A percentile compares a stretch with the other conserved stretches of the same genome.
Conservation (phyloP, 1,284 basidiomycete species). For the Heterobasidion parviporum region DNA sequence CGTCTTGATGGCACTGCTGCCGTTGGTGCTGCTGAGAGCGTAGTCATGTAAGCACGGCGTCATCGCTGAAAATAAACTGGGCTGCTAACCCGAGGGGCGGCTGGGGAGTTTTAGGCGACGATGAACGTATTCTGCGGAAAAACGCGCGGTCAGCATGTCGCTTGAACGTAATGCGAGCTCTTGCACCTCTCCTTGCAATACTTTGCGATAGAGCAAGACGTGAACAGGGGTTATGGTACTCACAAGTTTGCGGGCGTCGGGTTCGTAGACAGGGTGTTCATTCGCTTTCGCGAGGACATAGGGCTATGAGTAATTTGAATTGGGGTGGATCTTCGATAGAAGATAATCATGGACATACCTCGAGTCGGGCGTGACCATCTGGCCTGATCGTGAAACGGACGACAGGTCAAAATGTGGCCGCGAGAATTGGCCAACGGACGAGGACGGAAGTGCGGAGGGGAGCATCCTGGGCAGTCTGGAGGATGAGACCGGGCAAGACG, state of each 20-base stretch:
- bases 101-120: background rate
- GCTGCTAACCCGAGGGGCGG: background rate
- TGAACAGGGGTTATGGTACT: background rate
- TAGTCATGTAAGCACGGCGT: background rate
- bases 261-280: background rate
- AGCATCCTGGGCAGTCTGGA: background rate
- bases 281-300: background rate
- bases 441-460: background rate
- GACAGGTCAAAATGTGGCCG: background rate
- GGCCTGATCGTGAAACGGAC: background rate
- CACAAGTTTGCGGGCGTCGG: background rate
- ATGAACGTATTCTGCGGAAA: background rate
- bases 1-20: background rate
- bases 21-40: background rate
- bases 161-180: background rate
- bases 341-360: conserved; percentile 21
- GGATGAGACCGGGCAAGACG: background rate
- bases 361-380: conserved; percentile 47
- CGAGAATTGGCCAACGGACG: background rate
- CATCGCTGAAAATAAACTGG: background rate
- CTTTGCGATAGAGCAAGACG: background rate
- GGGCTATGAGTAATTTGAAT: background rate
- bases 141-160: background rate
- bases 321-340: background rate
- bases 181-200: background rate